Percentiles rank a stretch among this genome's conserved stretches.
Evolutionary conservation across 2,329 filamentous ascomycete genomes (phyloP).

Genomic region (Colletotrichum scovillei): DNA sequence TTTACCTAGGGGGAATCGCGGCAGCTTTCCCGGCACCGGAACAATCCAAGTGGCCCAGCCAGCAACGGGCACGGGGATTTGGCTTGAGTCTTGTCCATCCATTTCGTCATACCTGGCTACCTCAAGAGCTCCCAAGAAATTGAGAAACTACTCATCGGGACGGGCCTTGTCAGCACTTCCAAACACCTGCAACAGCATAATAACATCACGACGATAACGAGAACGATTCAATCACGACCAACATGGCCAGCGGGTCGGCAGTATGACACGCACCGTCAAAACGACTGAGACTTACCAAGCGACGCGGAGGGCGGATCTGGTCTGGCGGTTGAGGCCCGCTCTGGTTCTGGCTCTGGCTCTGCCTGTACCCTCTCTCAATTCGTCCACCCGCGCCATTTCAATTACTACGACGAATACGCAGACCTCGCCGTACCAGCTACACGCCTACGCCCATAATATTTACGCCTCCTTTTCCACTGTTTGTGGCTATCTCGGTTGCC

Average conservation of each 20-base stretch:
- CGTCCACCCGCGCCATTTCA: conserved; percentile 29
- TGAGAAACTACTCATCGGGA: not conserved
- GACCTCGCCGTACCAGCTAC: conserved; percentile 23
- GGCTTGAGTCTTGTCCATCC: conserved; percentile 1
- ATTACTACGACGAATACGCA: conserved; percentile 5
- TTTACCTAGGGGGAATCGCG: not conserved
- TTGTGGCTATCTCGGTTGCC: conserved; percentile 6
- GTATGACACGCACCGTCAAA: conserved; percentile 27
- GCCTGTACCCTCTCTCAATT: conserved; percentile 29
- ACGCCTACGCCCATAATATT: conserved; percentile 8
- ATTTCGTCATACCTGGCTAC: conserved; percentile 23
- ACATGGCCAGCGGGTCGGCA: conserved; percentile 33
- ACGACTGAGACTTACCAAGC: conserved; percentile 23
- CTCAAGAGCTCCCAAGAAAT: not conserved
- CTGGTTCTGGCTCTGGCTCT: conserved; percentile 13
- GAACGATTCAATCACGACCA: not conserved
- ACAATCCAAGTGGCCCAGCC: conserved; percentile 3
- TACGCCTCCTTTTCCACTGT: not conserved
- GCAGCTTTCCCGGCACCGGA: conserved; percentile 9
- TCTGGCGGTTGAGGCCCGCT: conserved; percentile 30
- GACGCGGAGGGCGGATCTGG: conserved; percentile 32
- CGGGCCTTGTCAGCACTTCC: not conserved
- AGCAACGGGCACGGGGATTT: not conserved
- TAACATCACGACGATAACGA: not conserved
- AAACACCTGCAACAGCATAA: not conserved